These are phyloP conservation scores for Gamsiella multidivaricata DNA, from an alignment of 192 early-diverging fungal genomes.

Conservation along the genomic window DNA sequence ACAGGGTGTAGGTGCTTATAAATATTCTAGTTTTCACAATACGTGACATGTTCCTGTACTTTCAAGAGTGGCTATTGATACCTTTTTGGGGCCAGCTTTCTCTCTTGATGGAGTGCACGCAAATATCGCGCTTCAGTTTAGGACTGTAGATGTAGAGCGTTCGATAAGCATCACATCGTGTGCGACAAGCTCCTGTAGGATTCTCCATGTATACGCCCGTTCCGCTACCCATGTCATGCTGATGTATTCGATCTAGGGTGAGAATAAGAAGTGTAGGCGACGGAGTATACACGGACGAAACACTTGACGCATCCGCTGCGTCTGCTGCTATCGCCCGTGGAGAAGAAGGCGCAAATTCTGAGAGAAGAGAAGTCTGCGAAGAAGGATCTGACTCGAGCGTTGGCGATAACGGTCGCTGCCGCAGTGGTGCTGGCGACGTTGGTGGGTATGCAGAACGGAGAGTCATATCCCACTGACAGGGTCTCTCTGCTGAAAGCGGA, in stretches of 20 bases:
- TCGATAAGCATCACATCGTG: constrained; percentile 15
- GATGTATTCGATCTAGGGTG: constrained; percentile 14
- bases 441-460: constrained; percentile 12
- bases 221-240: neutral
- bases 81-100: constrained; percentile 27
- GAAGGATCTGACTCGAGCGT: neutral
- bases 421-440: too few species aligned
- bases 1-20: too few species aligned
- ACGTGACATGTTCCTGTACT: neutral
- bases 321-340: neutral
- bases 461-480: constrained; percentile 33
- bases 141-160: constrained; percentile 46
- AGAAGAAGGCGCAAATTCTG: neutral
- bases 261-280: constrained; percentile 13
- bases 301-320: too few species aligned
- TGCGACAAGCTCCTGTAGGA: neutral
- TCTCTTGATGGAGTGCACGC: constrained; percentile 12
- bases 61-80: neutral
- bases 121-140: constrained; percentile 20
- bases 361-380: neutral
- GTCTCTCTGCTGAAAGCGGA: constrained; percentile 14
- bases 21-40: too few species aligned
- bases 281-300: neutral
- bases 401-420: too few species aligned
- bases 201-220: constrained; percentile 7